phyloP scores from a whole-genome alignment of 768 basidiomycete genomes.

The Leccinum uliginosum region DNA sequence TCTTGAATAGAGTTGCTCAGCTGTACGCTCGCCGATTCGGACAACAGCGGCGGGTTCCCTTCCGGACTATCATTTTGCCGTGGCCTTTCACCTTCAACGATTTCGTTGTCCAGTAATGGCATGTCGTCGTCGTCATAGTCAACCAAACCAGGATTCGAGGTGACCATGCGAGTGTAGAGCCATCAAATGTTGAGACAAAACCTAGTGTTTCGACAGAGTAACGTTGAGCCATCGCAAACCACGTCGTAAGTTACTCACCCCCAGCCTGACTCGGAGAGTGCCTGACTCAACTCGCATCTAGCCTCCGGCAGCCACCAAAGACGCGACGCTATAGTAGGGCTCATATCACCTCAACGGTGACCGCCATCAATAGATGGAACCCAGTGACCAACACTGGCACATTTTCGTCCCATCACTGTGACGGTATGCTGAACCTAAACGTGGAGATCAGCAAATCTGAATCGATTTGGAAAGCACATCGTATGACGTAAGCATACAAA shows the following conservation, averaged over 20 bases:
- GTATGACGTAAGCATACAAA: slow-evolving; percentile 48
- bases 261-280: too few relatives aligned
- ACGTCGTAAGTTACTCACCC: slow-evolving; percentile 56
- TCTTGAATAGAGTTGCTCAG: slow-evolving; percentile 67
- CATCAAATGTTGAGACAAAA: slow-evolving; percentile 93
- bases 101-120: slow-evolving; percentile 3
- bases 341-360: slow-evolving; percentile 85
- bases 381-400: slow-evolving; percentile 68
- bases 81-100: neutral
- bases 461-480: neutral
- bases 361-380: slow-evolving; percentile 70
- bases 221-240: neutral
- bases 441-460: neutral
- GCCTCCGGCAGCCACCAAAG: slow-evolving; percentile 98
- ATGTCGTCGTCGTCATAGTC: slow-evolving; percentile 32
- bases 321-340: slow-evolving; percentile 80
- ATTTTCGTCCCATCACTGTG: slow-evolving; percentile 57
- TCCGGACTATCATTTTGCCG: slow-evolving; percentile 3
- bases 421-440: slow-evolving; percentile 73
- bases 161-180: slow-evolving; percentile 89
- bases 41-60: slow-evolving; percentile 30
- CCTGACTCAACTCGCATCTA: slow-evolving; percentile 76
- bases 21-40: slow-evolving; percentile 36
- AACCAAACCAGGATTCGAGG: slow-evolving; percentile 74
- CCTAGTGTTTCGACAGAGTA: slow-evolving; percentile 40